Evolutionary conservation across 495 filamentous ascomycete species (phyloP), one percentile per base, ranked within the genome.

Genomic region (Daldinia vernicosa): DNA sequence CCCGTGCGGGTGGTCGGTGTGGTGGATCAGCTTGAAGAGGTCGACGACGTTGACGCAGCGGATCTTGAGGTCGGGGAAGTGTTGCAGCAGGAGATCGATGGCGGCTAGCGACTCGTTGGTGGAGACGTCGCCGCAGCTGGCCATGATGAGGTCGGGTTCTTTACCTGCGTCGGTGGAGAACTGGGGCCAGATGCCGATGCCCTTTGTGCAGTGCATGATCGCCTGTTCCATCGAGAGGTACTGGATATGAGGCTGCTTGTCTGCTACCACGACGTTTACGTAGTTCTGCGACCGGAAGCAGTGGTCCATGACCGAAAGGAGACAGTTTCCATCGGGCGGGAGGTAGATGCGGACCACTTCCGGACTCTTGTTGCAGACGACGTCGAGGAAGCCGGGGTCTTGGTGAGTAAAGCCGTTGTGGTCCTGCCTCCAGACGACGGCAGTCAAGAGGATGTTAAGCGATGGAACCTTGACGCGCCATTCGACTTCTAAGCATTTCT

Each of bases 321-420:
- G 83, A 69, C 87, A 89, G 81, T 93, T 93, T 66, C 88, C 89
- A 74, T 93, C 90, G 0, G 90, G 90, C 9, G 90, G 90, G 3
- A 93, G 87, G 72, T 93, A 93, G 76, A 93, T 92, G 53, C 90
- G 88, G 40, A 92, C 89, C 2, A 93, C 89, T 65, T 91, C 87
- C 14, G 90, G 90, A 76, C 83, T 87, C 79, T 92, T 93, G 81
- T 93, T 93, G 66, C 87, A 87, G 2, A 92, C 85, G 1, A 92
- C 88, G 71, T 92, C 90, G 15, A 92, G 84, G 85, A 92, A 93
- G 19, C 90, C 90, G 0, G 90, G 90, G 67, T 93, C 90, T 76
- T 93, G 90, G 77, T 93, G 90, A 0, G 89, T 93, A 75, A 93
- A 93, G 54, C 90, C 90, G 72, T 92, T 92, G 82, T 93, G 90